Evolutionary conservation across 2,329 filamentous ascomycete species (phyloP), one percentile per base, ranked within the genome.

Genomic region (Lecanicillium sp.): DNA sequence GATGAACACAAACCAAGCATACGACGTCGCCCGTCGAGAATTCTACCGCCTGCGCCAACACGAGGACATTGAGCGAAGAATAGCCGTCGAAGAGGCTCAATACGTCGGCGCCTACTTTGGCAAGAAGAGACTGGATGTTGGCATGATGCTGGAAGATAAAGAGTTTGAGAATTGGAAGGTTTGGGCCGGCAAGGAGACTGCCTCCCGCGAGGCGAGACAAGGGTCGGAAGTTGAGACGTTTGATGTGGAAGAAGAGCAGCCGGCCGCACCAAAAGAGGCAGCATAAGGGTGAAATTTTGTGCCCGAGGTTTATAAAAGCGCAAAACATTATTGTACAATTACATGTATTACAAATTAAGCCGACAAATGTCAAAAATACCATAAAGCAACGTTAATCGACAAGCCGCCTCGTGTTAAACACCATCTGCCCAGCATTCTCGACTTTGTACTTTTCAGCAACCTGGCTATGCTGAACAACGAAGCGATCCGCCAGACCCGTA

Each of bases 81-180:
- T 98, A 43, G 85, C 90, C 7, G 71, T 78, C 35, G 92, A 98
- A 64, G 92, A 98, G 63, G 90, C 92, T 19, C 70, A 80, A 46
- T 76, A 84, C 51, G 82, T 84, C 5, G 92, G 92, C 38, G 89
- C 88, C 36, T 87, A 87, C 69, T 96, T 96, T 58, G 87, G 87
- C 58, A 84, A 82, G 60, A 71, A 76, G 30, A 72, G 75, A 43
- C 58, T 88, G 37, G 81, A 94, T 43, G 69, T 94, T 41, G 80
- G 85, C 48, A 85, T 92, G 78, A 68, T 80, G 45, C 70, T 95
- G 38, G 92, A 98, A 63, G 80, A 94, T 62, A 63, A 73, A 50
- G 70, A 78, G 43, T 94, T 80, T 59, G 85, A 95, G 62, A 67
- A 70, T 45, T 98, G 92, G 92, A 90, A 88, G 71, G 54, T 54